Evolutionary conservation across 1,284 basidiomycete species (phyloP).

Genomic region (Entoloma clypeatum): DNA sequence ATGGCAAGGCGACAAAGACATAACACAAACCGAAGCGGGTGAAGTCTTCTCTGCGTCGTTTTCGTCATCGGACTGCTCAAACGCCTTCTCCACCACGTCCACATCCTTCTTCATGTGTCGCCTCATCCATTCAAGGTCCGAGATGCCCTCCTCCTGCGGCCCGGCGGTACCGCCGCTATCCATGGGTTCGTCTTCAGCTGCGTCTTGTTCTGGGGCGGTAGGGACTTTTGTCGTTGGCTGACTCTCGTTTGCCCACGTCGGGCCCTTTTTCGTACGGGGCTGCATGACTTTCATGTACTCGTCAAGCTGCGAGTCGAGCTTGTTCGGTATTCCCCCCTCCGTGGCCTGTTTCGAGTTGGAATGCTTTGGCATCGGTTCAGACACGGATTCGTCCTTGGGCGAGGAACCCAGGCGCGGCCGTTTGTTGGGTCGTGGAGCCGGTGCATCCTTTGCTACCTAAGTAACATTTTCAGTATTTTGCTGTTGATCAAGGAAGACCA

Average conservation of each 20-base stretch:
- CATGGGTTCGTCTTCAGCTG: constrained; percentile 14
- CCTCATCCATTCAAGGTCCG: constrained; percentile 77
- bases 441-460: constrained; percentile 65
- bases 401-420: constrained; percentile 51
- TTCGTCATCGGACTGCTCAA: constrained; percentile 61
- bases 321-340: constrained; percentile 16
- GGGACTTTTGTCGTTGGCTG: constrained; percentile 18
- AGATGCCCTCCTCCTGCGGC: constrained; percentile 34
- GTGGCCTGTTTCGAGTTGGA: constrained; percentile 15
- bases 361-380: constrained; percentile 7
- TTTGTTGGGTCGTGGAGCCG: constrained; percentile 64
- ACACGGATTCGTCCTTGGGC: constrained; percentile 25
- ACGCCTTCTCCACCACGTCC: constrained; percentile 45
- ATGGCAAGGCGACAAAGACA: not conserved
- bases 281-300: constrained; percentile 66
- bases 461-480: constrained; percentile 11
- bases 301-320: constrained; percentile 42
- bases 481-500: constrained; percentile 4
- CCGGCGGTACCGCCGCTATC: constrained; percentile 17
- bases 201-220: constrained; percentile 4
- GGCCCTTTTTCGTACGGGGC: constrained; percentile 53
- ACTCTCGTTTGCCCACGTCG: constrained; percentile 62
- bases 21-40: no score
- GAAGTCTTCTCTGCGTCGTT: constrained; percentile 20
- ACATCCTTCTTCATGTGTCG: constrained; percentile 54